Conservation (phyloP, 2,329 filamentous ascomycete genomes). For the Trichophyton benhamiae region DNA sequence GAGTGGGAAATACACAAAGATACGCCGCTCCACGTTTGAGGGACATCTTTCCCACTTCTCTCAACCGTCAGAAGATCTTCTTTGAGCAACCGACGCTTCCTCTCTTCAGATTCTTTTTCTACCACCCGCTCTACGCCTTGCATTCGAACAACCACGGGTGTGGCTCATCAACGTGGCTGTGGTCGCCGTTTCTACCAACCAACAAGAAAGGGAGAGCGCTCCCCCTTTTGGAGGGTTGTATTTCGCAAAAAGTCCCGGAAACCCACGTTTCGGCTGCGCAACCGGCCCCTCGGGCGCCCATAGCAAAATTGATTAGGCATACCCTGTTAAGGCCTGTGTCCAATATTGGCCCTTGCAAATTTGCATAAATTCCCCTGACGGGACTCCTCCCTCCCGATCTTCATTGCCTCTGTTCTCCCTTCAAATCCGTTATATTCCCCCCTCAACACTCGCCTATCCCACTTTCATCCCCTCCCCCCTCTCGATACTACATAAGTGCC, state of each 20-base stretch:
- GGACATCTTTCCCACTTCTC: background rate
- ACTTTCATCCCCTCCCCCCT: background rate
- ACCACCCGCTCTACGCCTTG: background rate
- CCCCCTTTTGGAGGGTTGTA: background rate
- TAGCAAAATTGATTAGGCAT: background rate
- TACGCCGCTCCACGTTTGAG: background rate
- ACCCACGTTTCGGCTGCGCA: background rate
- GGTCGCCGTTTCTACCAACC: background rate
- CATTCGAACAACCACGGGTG: background rate
- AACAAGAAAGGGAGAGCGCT: background rate
- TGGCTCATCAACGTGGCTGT: slow-evolving; percentile 1
- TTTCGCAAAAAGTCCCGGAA: background rate
- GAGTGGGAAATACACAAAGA: background rate
- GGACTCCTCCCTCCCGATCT: background rate
- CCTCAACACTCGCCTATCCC: background rate
- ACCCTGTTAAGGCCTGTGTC: background rate
- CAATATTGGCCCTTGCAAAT: background rate
- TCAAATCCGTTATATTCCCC: background rate
- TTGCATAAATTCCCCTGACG: background rate
- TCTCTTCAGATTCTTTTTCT: background rate
- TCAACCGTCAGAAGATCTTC: background rate
- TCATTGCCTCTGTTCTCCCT: background rate
- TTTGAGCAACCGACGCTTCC: background rate
- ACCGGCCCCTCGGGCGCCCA: background rate
- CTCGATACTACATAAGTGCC: no score